These are phyloP conservation scores for Phytopythium chamaehyphon DNA, from an alignment of 352 stramenopile species.

Conservation along the genomic window DNA sequence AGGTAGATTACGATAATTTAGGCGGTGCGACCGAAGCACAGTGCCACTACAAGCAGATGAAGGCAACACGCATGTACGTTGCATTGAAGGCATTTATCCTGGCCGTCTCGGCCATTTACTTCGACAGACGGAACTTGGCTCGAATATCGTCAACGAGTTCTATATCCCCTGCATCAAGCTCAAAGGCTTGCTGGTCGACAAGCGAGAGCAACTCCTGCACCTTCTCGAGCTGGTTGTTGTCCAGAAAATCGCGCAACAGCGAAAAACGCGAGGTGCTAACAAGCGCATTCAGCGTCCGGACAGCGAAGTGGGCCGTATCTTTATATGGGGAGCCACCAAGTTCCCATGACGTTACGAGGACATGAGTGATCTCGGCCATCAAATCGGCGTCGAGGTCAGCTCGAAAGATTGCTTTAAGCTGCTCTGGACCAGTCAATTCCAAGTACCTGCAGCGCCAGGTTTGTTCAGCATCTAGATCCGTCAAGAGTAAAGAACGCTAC, in stretches of 20 bases:
- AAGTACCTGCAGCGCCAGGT: conserved; percentile 40
- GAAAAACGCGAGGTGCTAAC: conserved; percentile 44
- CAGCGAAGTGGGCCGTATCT: conserved; percentile 28
- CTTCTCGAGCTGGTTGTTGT: conserved; percentile 57
- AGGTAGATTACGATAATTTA: conserved; percentile 10
- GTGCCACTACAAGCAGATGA: not conserved
- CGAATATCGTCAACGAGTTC: conserved; percentile 11
- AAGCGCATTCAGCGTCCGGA: conserved; percentile 35
- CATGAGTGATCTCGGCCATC: conserved; percentile 58
- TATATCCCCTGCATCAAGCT: conserved; percentile 7
- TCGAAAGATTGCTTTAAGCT: conserved; percentile 53
- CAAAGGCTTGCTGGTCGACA: conserved; percentile 4
- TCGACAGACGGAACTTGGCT: conserved; percentile 13
- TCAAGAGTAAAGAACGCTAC: not conserved
- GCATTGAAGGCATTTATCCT: no score
- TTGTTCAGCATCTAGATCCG: not conserved
- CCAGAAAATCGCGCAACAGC: conserved; percentile 67
- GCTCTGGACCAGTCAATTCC: conserved; percentile 37
- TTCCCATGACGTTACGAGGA: conserved; percentile 30
- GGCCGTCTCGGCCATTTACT: not conserved
- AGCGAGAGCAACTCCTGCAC: conserved; percentile 25
- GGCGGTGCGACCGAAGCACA: conserved; percentile 5
- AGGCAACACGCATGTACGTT: not conserved
- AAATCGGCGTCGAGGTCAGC: conserved; percentile 70
- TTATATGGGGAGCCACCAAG: conserved; percentile 5